phyloP scores from a whole-genome alignment of 1,284 basidiomycete genomes.

The Clitocybe nebularis region DNA sequence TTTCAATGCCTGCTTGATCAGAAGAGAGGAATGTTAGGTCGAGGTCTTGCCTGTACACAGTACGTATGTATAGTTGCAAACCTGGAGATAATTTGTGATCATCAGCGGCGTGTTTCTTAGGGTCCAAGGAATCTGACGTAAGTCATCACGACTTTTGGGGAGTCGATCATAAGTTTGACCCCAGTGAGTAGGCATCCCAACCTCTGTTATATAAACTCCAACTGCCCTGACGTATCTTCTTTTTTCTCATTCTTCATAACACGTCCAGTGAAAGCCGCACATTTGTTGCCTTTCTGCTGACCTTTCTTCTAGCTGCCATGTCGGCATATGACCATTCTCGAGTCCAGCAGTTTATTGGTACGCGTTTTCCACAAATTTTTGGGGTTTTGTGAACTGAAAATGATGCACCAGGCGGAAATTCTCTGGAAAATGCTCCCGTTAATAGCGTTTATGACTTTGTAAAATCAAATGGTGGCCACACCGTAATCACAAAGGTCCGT shows the following conservation, averaged over 20 bases:
- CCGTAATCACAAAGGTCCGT: conserved; percentile 94
- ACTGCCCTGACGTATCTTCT: conserved; percentile 2
- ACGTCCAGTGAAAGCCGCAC: too few relatives aligned
- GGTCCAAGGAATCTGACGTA: conserved; percentile 31
- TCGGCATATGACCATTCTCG: conserved; percentile 71
- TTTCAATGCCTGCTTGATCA: too few relatives aligned
- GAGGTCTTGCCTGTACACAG: too few relatives aligned
- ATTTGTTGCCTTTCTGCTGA: too few relatives aligned
- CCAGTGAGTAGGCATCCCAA: conserved; percentile 23
- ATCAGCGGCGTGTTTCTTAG: too few relatives aligned
- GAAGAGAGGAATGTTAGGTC: too few relatives aligned
- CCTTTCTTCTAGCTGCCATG: conserved; percentile 37
- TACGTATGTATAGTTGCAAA: too few relatives aligned
- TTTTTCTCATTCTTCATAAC: conserved; percentile 8
- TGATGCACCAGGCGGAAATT: conserved; percentile 76
- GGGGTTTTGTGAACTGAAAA: conserved; percentile 13
- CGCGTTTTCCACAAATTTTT: conserved; percentile 13
- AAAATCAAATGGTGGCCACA: conserved; percentile 89
- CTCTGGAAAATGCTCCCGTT: conserved; percentile 78
- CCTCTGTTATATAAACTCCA: conserved; percentile 14
- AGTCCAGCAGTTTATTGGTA: conserved; percentile 86
- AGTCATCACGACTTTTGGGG: conserved; percentile 37
- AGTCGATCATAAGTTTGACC: conserved; percentile 34
- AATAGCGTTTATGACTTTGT: conserved; percentile 91
- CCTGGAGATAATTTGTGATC: conserved; percentile 41